A percentile compares a stretch with the other conserved stretches of the same genome.
phyloP scores from a whole-genome alignment of 2,329 filamentous ascomycete species.

The Scytalidium lignicola region DNA sequence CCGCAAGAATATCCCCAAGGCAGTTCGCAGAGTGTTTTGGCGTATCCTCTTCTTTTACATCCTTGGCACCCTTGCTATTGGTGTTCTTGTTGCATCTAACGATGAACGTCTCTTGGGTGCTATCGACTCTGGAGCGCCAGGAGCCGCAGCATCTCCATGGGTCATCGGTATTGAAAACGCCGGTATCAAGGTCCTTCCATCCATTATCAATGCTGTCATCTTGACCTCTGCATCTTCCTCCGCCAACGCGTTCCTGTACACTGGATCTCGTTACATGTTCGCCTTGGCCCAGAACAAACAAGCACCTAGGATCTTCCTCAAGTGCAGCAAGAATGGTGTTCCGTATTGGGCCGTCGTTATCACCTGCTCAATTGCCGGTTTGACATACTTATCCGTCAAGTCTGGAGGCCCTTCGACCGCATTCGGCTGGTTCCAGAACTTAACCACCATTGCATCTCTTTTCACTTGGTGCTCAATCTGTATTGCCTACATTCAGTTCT shows the following conservation, averaged over 20 bases:
- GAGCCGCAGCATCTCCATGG: constrained; percentile 64
- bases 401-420: constrained; percentile 42
- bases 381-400: constrained; percentile 65
- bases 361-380: constrained; percentile 61
- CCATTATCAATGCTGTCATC: constrained; percentile 70
- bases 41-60: constrained; percentile 72
- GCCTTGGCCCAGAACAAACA: constrained; percentile 58
- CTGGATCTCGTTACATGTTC: constrained; percentile 27
- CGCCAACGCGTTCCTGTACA: constrained; percentile 25
- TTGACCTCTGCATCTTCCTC: constrained; percentile 52
- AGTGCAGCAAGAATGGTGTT: constrained; percentile 59
- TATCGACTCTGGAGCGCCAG: constrained; percentile 52
- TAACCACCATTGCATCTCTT: constrained; percentile 69
- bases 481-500: constrained; percentile 67
- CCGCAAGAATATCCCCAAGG: constrained; percentile 62
- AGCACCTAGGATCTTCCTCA: constrained; percentile 54
- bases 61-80: constrained; percentile 65
- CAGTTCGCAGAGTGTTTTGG: constrained; percentile 76
- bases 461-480: constrained; percentile 69
- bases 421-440: constrained; percentile 39
- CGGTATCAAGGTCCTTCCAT: constrained; percentile 56
- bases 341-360: constrained; percentile 55
- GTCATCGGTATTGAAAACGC: constrained; percentile 65
- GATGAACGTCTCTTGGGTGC: constrained; percentile 59
- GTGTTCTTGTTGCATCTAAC: constrained; percentile 66